phyloP scores from a whole-genome alignment of 1,139 yeast species.

The Casaregolazyma suthepensis region DNA sequence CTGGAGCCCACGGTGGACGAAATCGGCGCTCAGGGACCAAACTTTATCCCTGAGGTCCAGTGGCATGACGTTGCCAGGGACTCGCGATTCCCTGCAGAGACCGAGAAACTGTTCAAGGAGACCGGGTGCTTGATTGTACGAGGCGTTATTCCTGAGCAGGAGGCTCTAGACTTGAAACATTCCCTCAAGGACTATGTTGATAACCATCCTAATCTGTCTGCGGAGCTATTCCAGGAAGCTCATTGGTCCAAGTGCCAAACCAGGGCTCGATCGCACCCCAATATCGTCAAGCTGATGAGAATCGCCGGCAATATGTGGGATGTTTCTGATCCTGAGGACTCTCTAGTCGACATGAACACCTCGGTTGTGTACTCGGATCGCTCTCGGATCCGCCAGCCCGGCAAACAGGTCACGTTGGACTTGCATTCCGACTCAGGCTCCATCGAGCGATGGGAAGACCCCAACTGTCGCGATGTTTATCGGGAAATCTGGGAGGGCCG shows the following conservation, averaged over 20 bases:
- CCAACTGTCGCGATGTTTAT: constrained; percentile 37
- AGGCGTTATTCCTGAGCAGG: constrained; percentile 6
- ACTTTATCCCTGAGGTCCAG: constrained; percentile 6
- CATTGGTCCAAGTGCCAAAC: constrained; percentile 42
- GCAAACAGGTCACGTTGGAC: constrained; percentile 35
- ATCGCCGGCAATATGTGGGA: constrained; percentile 36
- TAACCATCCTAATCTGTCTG: constrained; percentile 3
- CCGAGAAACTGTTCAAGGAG: constrained; percentile 8
- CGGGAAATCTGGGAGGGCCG: constrained; percentile 36
- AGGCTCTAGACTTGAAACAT: constrained; percentile 5
- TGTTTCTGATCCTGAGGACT: constrained; percentile 12
- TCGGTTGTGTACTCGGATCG: constrained; percentile 51
- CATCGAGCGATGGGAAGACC: constrained; percentile 44
- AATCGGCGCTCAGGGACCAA: constrained; percentile 4
- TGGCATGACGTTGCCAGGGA: constrained; percentile 1
- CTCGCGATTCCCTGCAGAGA: not conserved
- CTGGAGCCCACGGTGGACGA: constrained; percentile 4
- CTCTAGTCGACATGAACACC: constrained; percentile 28
- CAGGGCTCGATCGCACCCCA: constrained; percentile 42
- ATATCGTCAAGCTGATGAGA: constrained; percentile 31
- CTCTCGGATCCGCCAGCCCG: constrained; percentile 44
- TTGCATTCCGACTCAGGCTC: constrained; percentile 36
- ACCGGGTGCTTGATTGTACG: constrained; percentile 9
- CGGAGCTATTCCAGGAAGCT: constrained; percentile 1
- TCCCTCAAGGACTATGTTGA: constrained; percentile 5